Evolutionary conservation across 2,329 filamentous ascomycete species (phyloP).

Genomic region (Penicillium sp.): DNA sequence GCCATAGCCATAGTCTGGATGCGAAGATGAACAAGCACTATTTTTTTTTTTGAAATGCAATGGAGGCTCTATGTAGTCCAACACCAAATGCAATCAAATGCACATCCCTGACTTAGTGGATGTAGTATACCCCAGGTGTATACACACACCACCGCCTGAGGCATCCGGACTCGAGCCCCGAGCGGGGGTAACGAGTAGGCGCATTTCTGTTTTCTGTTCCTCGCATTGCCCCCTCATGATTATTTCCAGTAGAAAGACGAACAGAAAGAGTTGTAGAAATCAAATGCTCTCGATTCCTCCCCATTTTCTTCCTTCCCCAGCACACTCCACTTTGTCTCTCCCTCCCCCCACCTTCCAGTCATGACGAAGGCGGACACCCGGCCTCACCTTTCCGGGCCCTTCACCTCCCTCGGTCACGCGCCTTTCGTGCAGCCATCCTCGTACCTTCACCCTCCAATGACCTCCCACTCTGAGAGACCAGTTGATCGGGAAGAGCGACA

Average conservation of each 20-base stretch:
- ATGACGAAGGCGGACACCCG: conserved; percentile 31
- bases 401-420: conserved; percentile 45
- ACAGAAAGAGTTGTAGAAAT: conserved; percentile 1
- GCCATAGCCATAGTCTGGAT: conserved; percentile 5
- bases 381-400: conserved; percentile 24
- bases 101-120: too few species aligned
- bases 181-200: conserved; percentile 1
- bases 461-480: conserved; percentile 49
- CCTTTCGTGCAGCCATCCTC: conserved; percentile 55
- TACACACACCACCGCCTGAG: background rate
- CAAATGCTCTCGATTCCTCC: conserved; percentile 3
- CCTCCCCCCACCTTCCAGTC: conserved; percentile 16
- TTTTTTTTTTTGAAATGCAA: too few species aligned
- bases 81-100: too few species aligned
- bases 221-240: conserved; percentile 1
- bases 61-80: too few species aligned
- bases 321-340: too few species aligned
- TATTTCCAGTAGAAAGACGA: background rate
- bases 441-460: conserved; percentile 52
- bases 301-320: conserved; percentile 3
- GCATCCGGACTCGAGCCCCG: background rate
- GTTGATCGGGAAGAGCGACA: conserved; percentile 55
- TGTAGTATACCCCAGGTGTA: too few species aligned
- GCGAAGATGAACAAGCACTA: background rate
- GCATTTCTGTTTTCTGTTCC: conserved; percentile 4